phyloP scores from a whole-genome alignment of 75 land plant genomes.

The Cupressus sempervirens region DNA sequence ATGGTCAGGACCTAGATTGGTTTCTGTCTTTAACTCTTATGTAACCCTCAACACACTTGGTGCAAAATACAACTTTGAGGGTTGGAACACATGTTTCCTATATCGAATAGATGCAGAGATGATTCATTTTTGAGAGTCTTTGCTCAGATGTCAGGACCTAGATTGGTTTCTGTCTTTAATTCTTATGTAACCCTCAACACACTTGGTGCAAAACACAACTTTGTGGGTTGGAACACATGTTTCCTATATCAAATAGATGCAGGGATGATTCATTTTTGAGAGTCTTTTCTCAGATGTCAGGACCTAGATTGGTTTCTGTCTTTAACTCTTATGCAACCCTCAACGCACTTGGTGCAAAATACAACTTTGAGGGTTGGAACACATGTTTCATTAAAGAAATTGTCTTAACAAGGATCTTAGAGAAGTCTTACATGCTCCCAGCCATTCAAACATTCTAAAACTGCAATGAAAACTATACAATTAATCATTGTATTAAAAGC shows the following conservation, averaged over 20 bases:
- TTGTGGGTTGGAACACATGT: no score
- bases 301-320: background rate
- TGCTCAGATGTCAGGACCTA: background rate
- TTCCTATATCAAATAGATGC: background rate
- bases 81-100: no score
- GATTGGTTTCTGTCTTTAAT: background rate
- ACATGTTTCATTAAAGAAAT: no score
- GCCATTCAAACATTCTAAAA: no score
- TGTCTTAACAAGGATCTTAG: no score
- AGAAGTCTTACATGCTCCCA: no score
- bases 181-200: background rate
- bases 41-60: background rate
- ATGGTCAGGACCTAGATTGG: background rate
- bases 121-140: background rate
- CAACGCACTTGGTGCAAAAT: no score
- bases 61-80: no score
- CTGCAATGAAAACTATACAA: no score
- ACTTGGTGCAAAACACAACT: no score
- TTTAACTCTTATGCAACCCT: background rate
- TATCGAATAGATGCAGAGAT: background rate
- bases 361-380: no score
- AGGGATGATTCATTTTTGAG: background rate
- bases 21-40: background rate
- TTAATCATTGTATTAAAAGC: no score
- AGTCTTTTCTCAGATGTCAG: background rate